Evolutionary conservation across 352 stramenopile genomes (phyloP).

Genomic region (Pythium oligandrum): DNA sequence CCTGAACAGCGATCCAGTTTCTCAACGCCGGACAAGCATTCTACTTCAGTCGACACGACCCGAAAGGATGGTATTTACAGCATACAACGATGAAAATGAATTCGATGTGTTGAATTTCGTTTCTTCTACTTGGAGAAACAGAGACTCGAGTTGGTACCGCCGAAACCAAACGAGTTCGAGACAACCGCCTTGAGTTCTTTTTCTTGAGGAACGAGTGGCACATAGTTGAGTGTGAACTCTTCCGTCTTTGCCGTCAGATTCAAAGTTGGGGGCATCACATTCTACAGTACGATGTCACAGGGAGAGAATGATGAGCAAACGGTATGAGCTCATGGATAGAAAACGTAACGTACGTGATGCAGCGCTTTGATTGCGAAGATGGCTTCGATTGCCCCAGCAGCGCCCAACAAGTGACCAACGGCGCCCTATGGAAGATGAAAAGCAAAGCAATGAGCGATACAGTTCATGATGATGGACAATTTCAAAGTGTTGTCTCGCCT

Average conservation of each 20-base stretch:
- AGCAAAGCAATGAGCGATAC: background rate
- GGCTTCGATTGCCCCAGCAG: slow-evolving; percentile 95
- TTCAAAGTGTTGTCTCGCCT: slow-evolving; percentile 26
- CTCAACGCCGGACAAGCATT: too few relatives aligned
- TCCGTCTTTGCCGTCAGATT: slow-evolving; percentile 86
- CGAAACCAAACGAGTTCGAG: slow-evolving; percentile 98
- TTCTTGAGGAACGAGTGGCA: slow-evolving; percentile 58
- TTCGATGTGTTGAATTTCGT: slow-evolving; percentile 1
- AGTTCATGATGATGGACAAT: background rate
- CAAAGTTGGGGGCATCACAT: slow-evolving; percentile 90
- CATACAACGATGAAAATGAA: slow-evolving; percentile 7
- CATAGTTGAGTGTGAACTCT: slow-evolving; percentile 86
- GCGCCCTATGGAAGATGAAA: slow-evolving; percentile 51
- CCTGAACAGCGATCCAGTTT: background rate
- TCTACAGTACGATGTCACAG: slow-evolving; percentile 22
- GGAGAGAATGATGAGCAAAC: too few relatives aligned
- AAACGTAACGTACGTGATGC: slow-evolving; percentile 49
- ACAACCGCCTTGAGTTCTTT: slow-evolving; percentile 78
- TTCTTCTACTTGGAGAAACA: slow-evolving; percentile 59
- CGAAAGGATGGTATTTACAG: slow-evolving; percentile 20
- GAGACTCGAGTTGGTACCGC: slow-evolving; percentile 92
- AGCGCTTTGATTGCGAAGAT: slow-evolving; percentile 93
- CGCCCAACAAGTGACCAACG: slow-evolving; percentile 94
- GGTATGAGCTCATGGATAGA: too few relatives aligned
- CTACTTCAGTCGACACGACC: slow-evolving; percentile 7